Base-by-base conservation (phyloP, 208 protist species). In the Leishmania major region DNA sequence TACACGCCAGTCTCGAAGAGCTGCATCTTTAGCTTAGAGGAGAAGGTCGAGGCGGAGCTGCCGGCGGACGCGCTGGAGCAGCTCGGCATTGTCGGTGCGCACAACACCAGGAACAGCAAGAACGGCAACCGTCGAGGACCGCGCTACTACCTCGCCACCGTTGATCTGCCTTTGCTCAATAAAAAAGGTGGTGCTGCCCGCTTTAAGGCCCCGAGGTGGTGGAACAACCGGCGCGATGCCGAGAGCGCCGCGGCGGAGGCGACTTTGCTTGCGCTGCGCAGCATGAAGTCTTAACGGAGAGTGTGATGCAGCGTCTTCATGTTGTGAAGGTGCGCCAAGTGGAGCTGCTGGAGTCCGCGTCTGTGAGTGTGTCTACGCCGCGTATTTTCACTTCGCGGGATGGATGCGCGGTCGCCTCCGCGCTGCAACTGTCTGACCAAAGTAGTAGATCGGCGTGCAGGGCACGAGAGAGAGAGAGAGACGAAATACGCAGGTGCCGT, bases 81-180 rank as follows among this genome's bases (percentile, higher is more conserved):
- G 64, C 75, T 92, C 7, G 87, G 83, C n/a, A 40, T 90, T n/a
- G 75, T 74, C n/a, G 78, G 77, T 5, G 84, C 82, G 6, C 71
- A 78, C 79, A 87, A 84, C 72, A 69, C 78, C 28, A 74, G 49
- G 49, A 86, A 81, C 75, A 90, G 80, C 53, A 83, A 80, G 67
- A 89, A 88, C 60, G 84, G 88, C 40, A 83, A 80, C 22, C 84
- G 88, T 7, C 89, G 90, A 49, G 90, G 92, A 1, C 92, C 89
- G 15, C 80, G 77, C 75, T 91, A 80, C 75, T 96, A 89, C 64
- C 80, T 91, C 35, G 91, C 84, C 2, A 83, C 83, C 17, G 90
- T 93, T 13, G 91, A 94, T 67, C 84, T 94, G 25, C 91, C 93
- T n/a, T 82, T 95, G 78, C 77, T 93, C 55, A 90, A 92, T 59